A percentile compares a stretch with the other conserved stretches of the same genome.
Conservation (phyloP, 169 alveolate genomes). For the Plasmodium coatneyi region DNA sequence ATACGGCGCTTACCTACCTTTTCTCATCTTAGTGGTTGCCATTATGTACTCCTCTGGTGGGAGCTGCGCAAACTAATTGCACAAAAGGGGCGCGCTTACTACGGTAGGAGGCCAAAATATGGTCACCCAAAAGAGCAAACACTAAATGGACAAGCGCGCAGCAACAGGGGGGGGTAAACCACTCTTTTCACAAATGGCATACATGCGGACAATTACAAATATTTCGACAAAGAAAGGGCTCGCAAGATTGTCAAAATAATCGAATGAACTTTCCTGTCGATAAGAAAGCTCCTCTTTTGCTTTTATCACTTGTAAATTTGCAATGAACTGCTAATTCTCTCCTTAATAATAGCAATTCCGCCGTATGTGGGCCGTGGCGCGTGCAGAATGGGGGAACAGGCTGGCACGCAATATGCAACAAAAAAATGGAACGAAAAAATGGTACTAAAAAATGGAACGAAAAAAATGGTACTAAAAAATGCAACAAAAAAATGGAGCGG, state of each 20-base stretch:
- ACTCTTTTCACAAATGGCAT: background rate
- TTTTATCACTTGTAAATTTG: conserved; percentile 74
- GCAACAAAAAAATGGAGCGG: background rate
- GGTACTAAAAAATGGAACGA: background rate
- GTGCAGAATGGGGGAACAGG: background rate
- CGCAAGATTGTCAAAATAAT: conserved; percentile 45
- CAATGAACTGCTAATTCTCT: conserved; percentile 52
- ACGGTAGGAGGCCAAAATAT: background rate
- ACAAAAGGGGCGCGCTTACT: background rate
- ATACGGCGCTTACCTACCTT: background rate
- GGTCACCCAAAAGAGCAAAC: background rate
- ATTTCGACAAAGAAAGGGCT: conserved; percentile 20
- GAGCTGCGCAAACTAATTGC: background rate
- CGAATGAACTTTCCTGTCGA: conserved; percentile 13
- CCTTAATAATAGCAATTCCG: conserved; percentile 55
- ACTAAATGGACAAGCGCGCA: background rate
- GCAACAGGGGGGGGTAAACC: background rate
- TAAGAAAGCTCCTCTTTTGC: background rate
- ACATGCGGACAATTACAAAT: conserved; percentile 42
- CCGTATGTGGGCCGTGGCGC: background rate
- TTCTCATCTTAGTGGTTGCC: background rate
- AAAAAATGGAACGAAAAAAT: background rate
- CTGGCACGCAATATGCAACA: background rate
- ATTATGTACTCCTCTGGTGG: background rate
- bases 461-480: background rate